Conservation (phyloP, 805 yeast species). For the Brettanomyces anomalus region DNA sequence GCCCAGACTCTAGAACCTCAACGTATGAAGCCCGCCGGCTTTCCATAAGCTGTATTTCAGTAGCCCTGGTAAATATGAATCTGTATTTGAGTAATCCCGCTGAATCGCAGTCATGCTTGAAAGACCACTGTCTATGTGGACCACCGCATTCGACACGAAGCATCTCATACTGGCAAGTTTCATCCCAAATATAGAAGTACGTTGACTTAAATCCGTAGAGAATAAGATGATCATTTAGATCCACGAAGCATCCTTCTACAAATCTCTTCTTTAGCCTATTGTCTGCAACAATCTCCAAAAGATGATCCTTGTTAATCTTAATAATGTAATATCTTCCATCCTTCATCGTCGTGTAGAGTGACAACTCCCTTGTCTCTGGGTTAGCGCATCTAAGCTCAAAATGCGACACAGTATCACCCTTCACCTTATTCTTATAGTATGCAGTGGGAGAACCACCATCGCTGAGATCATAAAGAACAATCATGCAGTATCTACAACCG, state of each 20-base stretch:
- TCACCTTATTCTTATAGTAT: slow-evolving; percentile 39
- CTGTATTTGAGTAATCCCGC: slow-evolving; percentile 24
- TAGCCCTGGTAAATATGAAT: slow-evolving; percentile 53
- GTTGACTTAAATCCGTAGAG: slow-evolving; percentile 80
- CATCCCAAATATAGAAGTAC: slow-evolving; percentile 74
- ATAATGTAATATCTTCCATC: slow-evolving; percentile 56
- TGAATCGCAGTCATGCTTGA: slow-evolving; percentile 20
- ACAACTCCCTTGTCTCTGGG: slow-evolving; percentile 5
- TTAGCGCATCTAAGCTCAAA: slow-evolving; percentile 22
- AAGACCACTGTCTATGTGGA: slow-evolving; percentile 76
- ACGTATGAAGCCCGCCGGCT: slow-evolving; percentile 11
- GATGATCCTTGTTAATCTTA: slow-evolving; percentile 12
- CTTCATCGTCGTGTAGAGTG: slow-evolving; percentile 43
- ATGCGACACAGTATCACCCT: slow-evolving; percentile 62
- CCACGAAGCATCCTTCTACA: slow-evolving; percentile 61
- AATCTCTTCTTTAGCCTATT: slow-evolving; percentile 69
- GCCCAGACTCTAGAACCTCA: slow-evolving; percentile 44
- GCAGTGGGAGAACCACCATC: slow-evolving; percentile 16
- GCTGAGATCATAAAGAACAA: slow-evolving; percentile 44
- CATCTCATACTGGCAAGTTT: slow-evolving; percentile 62
- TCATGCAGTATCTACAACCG: slow-evolving; percentile 65
- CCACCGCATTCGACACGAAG: slow-evolving; percentile 80
- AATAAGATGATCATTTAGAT: slow-evolving; percentile 32
- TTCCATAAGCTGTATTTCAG: slow-evolving; percentile 35
- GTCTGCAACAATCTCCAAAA: slow-evolving; percentile 20